Base-by-base conservation (phyloP, 208 protist genomes). In the Wallacemonas sp. region DNA sequence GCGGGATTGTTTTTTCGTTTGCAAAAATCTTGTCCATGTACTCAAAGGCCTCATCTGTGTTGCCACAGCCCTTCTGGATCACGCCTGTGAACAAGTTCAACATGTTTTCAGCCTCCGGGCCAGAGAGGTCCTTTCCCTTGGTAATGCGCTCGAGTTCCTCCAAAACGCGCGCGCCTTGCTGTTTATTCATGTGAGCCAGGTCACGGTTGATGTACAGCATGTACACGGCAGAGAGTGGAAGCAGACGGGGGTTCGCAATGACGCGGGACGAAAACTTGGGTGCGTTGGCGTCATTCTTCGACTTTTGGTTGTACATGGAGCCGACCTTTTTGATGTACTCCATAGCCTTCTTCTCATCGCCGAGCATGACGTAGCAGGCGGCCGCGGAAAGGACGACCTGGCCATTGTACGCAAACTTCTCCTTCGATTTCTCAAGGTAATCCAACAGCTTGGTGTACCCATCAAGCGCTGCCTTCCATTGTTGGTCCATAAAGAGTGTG, bases 181-280 rank as follows among this genome's bases (percentile, higher is more conserved):
- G 78, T 46, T 79, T 80, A 44, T 85, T 93, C 91, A 96, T 96
- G 77, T 94, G 87, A 11, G 88, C 87, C 41, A 96, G 66, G 62
- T 96, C 91, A 60, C 91, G 87, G 69, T 96, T 96, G 56, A 96
- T 91, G 67, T 96, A 96, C 26, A 96, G 76, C 84, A 92, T 90
- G 72, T 94, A 93, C 19, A 96, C 82, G 42, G 77, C 91, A 12
- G 80, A 82, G 15, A 94, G 70, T 3, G 87, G 86, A 26, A 96
- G 73, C 31, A 96, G 73, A 4, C 73, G 76, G 15, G 72, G 75
- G 65, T 96, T 92, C 17, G 79, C 71, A 17, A 94, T 66, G 31
- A 93, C 82, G 58, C 88, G 84, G 41, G 75, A 59, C 6, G 91
- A 80, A 62, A 94, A 93, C 69, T 88, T 93, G 26, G 91, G 91